phyloP scores from a whole-genome alignment of 2,329 filamentous ascomycete genomes.

The Berkeleyomyces basicola region DNA sequence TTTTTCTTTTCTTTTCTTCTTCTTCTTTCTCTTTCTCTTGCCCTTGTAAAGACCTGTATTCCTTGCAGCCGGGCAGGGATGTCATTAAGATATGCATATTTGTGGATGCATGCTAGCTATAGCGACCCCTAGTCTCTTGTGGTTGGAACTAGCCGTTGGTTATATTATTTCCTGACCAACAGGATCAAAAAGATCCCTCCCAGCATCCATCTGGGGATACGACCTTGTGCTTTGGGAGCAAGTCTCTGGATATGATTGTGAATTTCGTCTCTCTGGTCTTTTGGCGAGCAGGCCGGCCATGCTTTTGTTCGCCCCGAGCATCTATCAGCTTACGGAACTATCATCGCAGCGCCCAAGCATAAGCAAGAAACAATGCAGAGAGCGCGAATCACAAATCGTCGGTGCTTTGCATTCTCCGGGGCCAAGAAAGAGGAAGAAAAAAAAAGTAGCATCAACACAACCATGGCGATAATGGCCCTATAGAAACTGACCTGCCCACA shows the following conservation, averaged over 20 bases:
- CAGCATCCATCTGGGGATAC: not conserved
- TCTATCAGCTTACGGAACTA: no score
- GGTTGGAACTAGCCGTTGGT: not conserved
- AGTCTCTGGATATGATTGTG: not conserved
- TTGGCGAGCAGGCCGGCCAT: no score
- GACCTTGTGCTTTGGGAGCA: not conserved
- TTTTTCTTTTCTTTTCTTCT: not conserved
- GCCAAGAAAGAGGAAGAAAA: not conserved
- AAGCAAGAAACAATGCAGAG: not conserved
- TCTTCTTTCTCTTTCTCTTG: not conserved
- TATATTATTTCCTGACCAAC: not conserved
- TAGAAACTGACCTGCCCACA: not conserved
- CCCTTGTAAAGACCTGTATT: not conserved
- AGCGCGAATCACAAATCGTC: not conserved
- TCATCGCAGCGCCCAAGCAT: not conserved
- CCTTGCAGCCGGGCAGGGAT: not conserved
- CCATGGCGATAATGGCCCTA: not conserved
- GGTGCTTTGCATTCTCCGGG: not conserved
- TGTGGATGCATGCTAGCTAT: constrained; percentile 2
- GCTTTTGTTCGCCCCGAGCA: no score
- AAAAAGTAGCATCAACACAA: not conserved
- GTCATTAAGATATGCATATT: constrained; percentile 6
- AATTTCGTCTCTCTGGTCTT: no score
- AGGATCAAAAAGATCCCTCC: not conserved
- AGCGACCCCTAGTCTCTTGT: not conserved